Evolutionary conservation across 2,329 filamentous ascomycete species (phyloP).

Genomic region (Harringtonia lauricola): DNA sequence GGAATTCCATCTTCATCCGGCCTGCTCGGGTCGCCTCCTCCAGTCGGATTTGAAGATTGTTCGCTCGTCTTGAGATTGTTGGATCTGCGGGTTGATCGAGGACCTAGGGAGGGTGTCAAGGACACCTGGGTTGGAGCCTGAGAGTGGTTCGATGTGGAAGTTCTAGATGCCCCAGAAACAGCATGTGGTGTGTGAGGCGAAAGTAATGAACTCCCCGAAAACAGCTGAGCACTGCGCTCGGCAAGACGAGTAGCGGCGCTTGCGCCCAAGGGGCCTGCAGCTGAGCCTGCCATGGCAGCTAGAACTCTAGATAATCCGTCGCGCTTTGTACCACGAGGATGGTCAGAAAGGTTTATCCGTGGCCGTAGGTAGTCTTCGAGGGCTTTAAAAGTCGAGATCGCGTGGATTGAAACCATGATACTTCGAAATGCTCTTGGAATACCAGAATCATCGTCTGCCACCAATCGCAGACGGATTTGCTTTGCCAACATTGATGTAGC

Average conservation of each 20-base stretch:
- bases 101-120: background rate
- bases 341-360: conserved; percentile 71
- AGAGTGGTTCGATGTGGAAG: background rate
- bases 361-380: conserved; percentile 92
- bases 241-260: conserved; percentile 34
- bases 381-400: conserved; percentile 95
- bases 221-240: conserved; percentile 25
- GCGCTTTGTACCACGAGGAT: conserved; percentile 53
- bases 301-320: conserved; percentile 54
- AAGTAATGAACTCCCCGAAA: conserved; percentile 12
- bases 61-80: conserved; percentile 23
- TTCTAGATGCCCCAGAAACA: conserved; percentile 15
- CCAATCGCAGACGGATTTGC: conserved; percentile 78
- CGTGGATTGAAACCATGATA: conserved; percentile 97
- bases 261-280: conserved; percentile 44
- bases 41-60: conserved; percentile 9
- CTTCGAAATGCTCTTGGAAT: conserved; percentile 82
- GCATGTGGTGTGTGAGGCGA: conserved; percentile 24
- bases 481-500: conserved; percentile 94
- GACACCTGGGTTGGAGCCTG: background rate
- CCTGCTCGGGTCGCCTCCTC: conserved; percentile 24
- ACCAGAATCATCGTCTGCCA: conserved; percentile 82
- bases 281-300: conserved; percentile 62
- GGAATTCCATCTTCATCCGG: conserved; percentile 23
- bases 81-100: conserved; percentile 31